Evolutionary conservation across 148 eudicot species (phyloP).

Genomic region (Hydrangea macrophylla): DNA sequence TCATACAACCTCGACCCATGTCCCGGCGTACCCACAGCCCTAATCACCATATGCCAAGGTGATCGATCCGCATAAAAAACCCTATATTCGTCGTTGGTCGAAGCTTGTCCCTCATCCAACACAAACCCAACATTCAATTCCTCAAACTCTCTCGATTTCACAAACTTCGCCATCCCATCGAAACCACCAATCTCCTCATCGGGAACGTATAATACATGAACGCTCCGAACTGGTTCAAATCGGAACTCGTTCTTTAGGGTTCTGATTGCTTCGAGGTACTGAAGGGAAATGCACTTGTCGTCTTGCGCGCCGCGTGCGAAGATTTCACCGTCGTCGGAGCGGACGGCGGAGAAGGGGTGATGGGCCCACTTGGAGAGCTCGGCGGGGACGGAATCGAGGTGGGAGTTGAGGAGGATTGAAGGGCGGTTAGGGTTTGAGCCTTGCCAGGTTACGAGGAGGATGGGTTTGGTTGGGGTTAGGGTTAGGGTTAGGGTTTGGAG

Average conservation of each 20-base stretch:
- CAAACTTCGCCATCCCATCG: constrained; percentile 63
- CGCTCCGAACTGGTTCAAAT: constrained; percentile 42
- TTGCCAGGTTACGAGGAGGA: constrained; percentile 67
- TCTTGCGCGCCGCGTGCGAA: constrained; percentile 88
- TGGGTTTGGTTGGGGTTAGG: constrained; percentile 50
- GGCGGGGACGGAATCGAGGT: constrained; percentile 91
- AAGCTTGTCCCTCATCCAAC: constrained; percentile 89
- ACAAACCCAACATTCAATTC: constrained; percentile 65
- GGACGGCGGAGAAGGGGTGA: constrained; percentile 60
- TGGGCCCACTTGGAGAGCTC: constrained; percentile 71
- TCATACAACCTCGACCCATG: constrained; percentile 85
- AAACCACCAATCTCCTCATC: constrained; percentile 87
- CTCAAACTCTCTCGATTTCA: constrained; percentile 44
- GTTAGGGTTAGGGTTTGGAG: constrained; percentile 47
- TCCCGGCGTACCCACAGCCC: constrained; percentile 62
- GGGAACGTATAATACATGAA: constrained; percentile 65
- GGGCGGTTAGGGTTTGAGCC: constrained; percentile 71
- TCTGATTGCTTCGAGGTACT: constrained; percentile 75
- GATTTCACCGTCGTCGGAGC: constrained; percentile 47
- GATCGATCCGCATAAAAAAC: constrained; percentile 77
- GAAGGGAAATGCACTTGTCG: constrained; percentile 76
- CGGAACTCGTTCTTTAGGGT: constrained; percentile 20
- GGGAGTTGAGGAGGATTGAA: constrained; percentile 86
- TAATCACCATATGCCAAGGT: constrained; percentile 77
- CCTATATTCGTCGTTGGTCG: constrained; percentile 58